Evolutionary conservation across 2,329 filamentous ascomycete species (phyloP).

Genomic region (Lecanoromycetidae sp.): DNA sequence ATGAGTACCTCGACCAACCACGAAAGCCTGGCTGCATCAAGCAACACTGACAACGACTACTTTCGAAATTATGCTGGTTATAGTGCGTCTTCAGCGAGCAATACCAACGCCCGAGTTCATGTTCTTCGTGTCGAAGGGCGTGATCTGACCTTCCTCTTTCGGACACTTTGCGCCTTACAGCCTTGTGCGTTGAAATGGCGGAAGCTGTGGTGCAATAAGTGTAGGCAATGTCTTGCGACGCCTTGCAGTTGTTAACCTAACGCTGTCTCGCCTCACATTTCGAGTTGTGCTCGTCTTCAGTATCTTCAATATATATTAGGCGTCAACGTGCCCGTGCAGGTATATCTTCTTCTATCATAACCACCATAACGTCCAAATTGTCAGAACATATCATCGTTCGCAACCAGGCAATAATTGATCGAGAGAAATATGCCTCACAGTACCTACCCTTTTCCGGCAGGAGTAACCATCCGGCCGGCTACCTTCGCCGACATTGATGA

Average conservation of each 20-base stretch:
- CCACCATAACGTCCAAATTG: too few species aligned
- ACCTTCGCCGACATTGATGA: background rate
- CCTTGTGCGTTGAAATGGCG: background rate
- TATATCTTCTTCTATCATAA: background rate
- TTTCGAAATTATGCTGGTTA: too few species aligned
- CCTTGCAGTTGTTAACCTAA: background rate
- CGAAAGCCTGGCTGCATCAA: background rate
- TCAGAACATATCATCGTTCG: too few species aligned
- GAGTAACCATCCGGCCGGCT: background rate
- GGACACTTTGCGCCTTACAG: background rate
- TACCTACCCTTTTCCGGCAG: background rate
- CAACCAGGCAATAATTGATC: too few species aligned
- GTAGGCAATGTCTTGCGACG: background rate
- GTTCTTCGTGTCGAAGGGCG: background rate
- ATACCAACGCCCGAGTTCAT: background rate
- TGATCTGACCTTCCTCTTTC: background rate
- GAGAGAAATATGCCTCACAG: background rate
- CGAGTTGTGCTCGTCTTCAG: background rate
- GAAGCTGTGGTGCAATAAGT: background rate
- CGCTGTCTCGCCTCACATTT: background rate
- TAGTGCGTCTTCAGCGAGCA: too few species aligned
- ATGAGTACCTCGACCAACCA: too few species aligned
- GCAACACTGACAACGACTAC: background rate
- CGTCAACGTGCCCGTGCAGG: background rate
- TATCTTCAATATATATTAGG: background rate